Base-by-base conservation (phyloP, 495 filamentous ascomycete species). In the Neurospora africana region DNA sequence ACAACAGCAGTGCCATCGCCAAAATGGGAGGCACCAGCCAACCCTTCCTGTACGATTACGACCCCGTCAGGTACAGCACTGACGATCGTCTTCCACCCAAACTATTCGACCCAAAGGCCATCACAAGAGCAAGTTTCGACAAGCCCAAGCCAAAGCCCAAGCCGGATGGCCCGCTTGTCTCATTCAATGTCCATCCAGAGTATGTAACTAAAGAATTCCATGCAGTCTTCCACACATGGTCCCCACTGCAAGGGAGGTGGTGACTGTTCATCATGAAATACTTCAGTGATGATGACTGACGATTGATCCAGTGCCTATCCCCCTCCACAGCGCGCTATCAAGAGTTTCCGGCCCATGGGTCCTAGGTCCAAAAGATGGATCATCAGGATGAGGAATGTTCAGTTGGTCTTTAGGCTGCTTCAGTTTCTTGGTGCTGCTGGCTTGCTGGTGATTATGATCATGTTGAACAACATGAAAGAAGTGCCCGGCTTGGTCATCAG, bases 141-240 rank as follows among this genome's bases (percentile, higher is more conserved):
- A 84, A 82, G 19, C 85, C 86, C 72, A 88, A 85, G 71, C 83
- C 84, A 15, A 91, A 91, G 83, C 85, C 85, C n/a, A 91, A 91
- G 84, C 85, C 82, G 38, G 86, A 91, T 36, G 93, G 91, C 0
- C 93, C 92, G 27, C 80, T 95, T 78, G 84, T 97, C 71, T 85
- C 90, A 72, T 87, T 95, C 82, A 93, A 93, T 78, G 83, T 88
- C 68, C 93, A 96, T 83, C 92, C 93, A 13, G 93, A 96, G 91
- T 93, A 88, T 75, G 88, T 80, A 23, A 44, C 8, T 33, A 77
- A 21, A 76, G 74, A 1, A 75, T 74, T 21, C 78, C 77, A 27
- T 74, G 80, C 43, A 30, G 47, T 17, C 21, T 30, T 58, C 47
- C 47, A 65, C 35, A 65, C 53, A 33, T 33, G 53, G 15, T 9